A percentile compares a stretch with the other conserved stretches of the same genome.
These are phyloP conservation scores for Flaveria floridana DNA, from an alignment of 140 eudicot genomes.

Conservation along the genomic window DNA sequence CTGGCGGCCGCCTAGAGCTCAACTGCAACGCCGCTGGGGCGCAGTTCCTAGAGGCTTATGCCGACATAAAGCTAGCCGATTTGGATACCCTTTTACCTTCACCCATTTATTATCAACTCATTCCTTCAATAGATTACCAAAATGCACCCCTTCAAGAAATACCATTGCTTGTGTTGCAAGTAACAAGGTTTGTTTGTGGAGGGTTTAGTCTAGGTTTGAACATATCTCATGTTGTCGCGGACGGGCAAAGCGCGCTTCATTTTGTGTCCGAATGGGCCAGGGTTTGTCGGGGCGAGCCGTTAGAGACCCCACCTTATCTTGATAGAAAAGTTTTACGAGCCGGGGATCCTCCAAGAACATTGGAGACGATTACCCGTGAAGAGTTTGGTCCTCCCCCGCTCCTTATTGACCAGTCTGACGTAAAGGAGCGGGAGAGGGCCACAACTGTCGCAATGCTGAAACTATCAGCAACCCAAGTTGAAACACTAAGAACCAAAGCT, in stretches of 20 bases:
- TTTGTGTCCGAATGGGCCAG: conserved; percentile 61
- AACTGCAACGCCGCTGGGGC: conserved; percentile 48
- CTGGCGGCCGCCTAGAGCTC: conserved; percentile 59
- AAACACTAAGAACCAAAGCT: conserved; percentile 35
- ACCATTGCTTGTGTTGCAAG: conserved; percentile 51
- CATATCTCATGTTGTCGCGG: conserved; percentile 50
- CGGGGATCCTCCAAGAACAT: conserved; percentile 36
- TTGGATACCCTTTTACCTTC: conserved; percentile 41
- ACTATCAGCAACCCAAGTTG: conserved; percentile 38
- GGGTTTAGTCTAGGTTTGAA: conserved; percentile 41
- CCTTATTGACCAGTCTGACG: conserved; percentile 30
- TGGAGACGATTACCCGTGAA: not conserved
- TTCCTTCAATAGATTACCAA: conserved; percentile 46
- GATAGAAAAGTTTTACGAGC: conserved; percentile 43
- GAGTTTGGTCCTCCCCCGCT: conserved; percentile 45
- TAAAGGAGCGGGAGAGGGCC: conserved; percentile 29
- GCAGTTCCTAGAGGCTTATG: conserved; percentile 45
- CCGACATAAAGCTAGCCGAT: conserved; percentile 33
- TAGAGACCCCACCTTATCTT: conserved; percentile 40
- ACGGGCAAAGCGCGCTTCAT: conserved; percentile 59
- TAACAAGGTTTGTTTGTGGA: conserved; percentile 55
- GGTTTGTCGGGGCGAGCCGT: conserved; percentile 48
- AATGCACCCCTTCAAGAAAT: conserved; percentile 39
- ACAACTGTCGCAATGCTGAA: conserved; percentile 39
- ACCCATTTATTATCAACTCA: conserved; percentile 33